Conservation (phyloP, 2,329 filamentous ascomycete species). For the Alternaria novae-zelandiae region DNA sequence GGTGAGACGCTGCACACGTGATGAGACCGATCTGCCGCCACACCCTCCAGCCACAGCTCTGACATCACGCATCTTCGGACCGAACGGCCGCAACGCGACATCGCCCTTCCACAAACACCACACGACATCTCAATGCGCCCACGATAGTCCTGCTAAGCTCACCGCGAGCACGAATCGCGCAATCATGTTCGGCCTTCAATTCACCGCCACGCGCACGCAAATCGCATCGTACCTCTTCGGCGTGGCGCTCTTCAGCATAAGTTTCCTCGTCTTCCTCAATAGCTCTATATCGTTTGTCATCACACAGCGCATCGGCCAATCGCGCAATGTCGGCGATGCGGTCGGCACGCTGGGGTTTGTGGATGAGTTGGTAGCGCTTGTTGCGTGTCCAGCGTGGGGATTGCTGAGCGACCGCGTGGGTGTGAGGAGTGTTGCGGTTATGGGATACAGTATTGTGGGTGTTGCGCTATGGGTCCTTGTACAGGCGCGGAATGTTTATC, state of each 20-base stretch:
- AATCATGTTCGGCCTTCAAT: constrained; percentile 49
- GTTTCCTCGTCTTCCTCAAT: constrained; percentile 89
- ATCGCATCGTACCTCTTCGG: constrained; percentile 76
- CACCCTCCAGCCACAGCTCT: constrained; percentile 6
- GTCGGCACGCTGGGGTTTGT: constrained; percentile 86
- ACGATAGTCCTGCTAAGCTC: constrained; percentile 25
- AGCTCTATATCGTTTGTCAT: constrained; percentile 84
- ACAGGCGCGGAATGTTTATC: constrained; percentile 85
- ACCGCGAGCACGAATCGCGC: constrained; percentile 24
- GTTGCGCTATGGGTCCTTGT: constrained; percentile 80
- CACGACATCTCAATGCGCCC: constrained; percentile 16
- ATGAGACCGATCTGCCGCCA: not conserved
- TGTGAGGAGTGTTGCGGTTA: constrained; percentile 67
- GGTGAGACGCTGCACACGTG: constrained; percentile 3
- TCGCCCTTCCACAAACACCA: not conserved
- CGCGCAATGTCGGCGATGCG: constrained; percentile 75
- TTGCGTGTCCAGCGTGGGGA: constrained; percentile 83
- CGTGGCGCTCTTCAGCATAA: constrained; percentile 85
- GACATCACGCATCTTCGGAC: constrained; percentile 13
- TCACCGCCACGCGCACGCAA: constrained; percentile 65
- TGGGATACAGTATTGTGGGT: constrained; percentile 84
- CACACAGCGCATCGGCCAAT: constrained; percentile 79
- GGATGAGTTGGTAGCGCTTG: constrained; percentile 80
- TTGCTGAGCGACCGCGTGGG: constrained; percentile 78
- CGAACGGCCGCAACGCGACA: constrained; percentile 10